phyloP scores from a whole-genome alignment of 208 protist species.

The Phytomonas francai region DNA sequence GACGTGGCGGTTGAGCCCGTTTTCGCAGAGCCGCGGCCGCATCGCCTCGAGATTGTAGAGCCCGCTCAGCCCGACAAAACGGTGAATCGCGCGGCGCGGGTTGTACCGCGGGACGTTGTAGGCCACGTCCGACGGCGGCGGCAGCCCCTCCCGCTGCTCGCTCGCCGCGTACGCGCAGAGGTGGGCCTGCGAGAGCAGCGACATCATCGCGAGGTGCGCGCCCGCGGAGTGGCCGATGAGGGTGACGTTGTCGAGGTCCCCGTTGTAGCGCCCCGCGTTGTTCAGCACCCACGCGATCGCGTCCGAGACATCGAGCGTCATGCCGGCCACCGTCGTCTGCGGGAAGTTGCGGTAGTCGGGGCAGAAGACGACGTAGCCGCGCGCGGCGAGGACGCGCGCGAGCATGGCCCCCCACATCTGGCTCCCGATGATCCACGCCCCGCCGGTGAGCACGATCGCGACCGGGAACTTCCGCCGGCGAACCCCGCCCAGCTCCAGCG shows the following conservation, averaged over 20 bases:
- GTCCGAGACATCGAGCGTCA: conserved; percentile 83
- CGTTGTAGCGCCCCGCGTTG: conserved; percentile 83
- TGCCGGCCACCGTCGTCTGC: conserved; percentile 84
- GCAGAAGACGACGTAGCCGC: conserved; percentile 85
- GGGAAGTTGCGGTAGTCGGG: conserved; percentile 91
- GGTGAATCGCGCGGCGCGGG: conserved; percentile 67
- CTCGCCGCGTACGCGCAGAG: conserved; percentile 38
- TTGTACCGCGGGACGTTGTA: conserved; percentile 86
- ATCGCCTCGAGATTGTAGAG: conserved; percentile 68
- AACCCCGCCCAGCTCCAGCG: conserved; percentile 31
- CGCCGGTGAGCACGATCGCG: conserved; percentile 63
- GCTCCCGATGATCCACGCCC: conserved; percentile 82
- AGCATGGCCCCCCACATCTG: conserved; percentile 76
- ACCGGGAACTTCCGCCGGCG: conserved; percentile 71
- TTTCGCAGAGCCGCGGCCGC: conserved; percentile 37
- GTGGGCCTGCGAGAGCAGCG: conserved; percentile 76
- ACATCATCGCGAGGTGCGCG: conserved; percentile 84
- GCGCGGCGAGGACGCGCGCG: conserved; percentile 57
- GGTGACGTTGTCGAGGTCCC: conserved; percentile 70
- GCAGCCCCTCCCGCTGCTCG: conserved; percentile 25
- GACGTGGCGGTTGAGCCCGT: conserved; percentile 54
- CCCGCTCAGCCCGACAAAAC: conserved; percentile 78
- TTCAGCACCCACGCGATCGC: conserved; percentile 79
- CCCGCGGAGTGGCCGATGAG: conserved; percentile 76
- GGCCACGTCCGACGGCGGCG: conserved; percentile 32